These are phyloP conservation scores for Escovopsis sp. DNA, from an alignment of 2,329 filamentous ascomycete species.

Conservation along the genomic window DNA sequence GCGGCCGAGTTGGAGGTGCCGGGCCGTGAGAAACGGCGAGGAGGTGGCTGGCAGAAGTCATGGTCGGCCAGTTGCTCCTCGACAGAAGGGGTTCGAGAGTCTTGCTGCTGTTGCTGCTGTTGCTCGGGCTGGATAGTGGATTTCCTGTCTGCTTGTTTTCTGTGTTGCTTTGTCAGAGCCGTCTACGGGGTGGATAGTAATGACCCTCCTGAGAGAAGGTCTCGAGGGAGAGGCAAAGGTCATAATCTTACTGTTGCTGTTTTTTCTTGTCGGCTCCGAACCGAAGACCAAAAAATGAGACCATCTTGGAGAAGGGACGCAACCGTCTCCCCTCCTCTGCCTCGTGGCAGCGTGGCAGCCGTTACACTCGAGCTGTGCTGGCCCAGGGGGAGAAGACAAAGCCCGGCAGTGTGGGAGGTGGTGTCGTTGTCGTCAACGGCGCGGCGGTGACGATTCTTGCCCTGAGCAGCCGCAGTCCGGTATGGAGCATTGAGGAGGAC, in stretches of 20 bases:
- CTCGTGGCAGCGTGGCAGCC: too few relatives aligned
- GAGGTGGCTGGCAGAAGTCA: conserved; percentile 19
- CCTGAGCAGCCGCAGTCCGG: not conserved
- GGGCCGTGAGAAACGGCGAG: conserved; percentile 21
- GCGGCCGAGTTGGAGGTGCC: conserved; percentile 23
- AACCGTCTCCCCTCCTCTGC: too few relatives aligned
- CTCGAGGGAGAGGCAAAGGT: too few relatives aligned
- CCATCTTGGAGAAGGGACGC: conserved; percentile 33
- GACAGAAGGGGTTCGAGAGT: conserved; percentile 19
- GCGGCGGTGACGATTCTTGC: too few relatives aligned
- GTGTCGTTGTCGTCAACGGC: not conserved
- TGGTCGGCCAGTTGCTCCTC: conserved; percentile 23
- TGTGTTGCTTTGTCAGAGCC: conserved; percentile 1
- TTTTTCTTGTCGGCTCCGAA: conserved; percentile 43
- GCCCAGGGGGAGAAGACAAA: too few relatives aligned
- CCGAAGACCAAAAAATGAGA: conserved; percentile 44
- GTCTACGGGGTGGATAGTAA: too few relatives aligned
- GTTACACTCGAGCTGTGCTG: too few relatives aligned
- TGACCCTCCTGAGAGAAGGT: too few relatives aligned
- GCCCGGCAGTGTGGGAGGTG: too few relatives aligned
- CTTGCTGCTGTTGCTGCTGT: conserved; percentile 10
- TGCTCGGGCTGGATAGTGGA: not conserved
- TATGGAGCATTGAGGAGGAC: too few relatives aligned
- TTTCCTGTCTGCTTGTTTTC: conserved; percentile 11
- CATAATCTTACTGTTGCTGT: conserved; percentile 27